phyloP scores from a whole-genome alignment of 2,329 filamentous ascomycete genomes.

The Fusarium heterosporum region DNA sequence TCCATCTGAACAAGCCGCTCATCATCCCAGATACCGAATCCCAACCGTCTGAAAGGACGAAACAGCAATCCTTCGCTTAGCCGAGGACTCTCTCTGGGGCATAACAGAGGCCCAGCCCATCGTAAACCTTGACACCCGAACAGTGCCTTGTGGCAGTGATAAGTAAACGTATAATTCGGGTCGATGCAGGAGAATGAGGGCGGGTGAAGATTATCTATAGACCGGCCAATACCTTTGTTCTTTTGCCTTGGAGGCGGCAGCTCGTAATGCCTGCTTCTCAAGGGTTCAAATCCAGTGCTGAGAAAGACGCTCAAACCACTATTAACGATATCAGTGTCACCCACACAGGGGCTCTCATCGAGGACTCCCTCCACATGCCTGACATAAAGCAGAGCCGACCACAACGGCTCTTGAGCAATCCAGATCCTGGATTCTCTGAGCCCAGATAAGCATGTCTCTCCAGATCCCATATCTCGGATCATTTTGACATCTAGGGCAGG shows the following conservation, averaged over 20 bases:
- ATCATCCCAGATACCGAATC: conserved; percentile 32
- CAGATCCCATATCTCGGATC: conserved; percentile 21
- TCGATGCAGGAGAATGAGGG: conserved; percentile 2
- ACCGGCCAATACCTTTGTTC: not conserved
- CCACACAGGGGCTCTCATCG: conserved; percentile 12
- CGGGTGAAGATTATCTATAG: not conserved
- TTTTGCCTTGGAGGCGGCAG: not conserved
- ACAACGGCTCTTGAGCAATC: conserved; percentile 17
- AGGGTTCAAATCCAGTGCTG: conserved; percentile 14
- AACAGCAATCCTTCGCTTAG: conserved; percentile 23
- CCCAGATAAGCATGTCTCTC: not conserved
- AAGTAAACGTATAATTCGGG: not conserved
- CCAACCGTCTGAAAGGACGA: conserved; percentile 23
- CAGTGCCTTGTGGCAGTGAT: conserved; percentile 14
- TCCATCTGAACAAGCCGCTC: conserved; percentile 26
- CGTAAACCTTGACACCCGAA: conserved; percentile 10
- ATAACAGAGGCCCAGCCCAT: conserved; percentile 13
- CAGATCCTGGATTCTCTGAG: conserved; percentile 5
- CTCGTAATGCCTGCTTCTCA: not conserved
- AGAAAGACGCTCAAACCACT: conserved; percentile 15
- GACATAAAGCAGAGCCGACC: conserved; percentile 20
- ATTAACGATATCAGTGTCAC: conserved; percentile 3
- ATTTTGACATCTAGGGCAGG: not conserved
- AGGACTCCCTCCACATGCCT: not conserved
- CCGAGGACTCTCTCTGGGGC: not conserved